Base-by-base conservation (phyloP, 768 basidiomycete species). In the Daedalea quercina region DNA sequence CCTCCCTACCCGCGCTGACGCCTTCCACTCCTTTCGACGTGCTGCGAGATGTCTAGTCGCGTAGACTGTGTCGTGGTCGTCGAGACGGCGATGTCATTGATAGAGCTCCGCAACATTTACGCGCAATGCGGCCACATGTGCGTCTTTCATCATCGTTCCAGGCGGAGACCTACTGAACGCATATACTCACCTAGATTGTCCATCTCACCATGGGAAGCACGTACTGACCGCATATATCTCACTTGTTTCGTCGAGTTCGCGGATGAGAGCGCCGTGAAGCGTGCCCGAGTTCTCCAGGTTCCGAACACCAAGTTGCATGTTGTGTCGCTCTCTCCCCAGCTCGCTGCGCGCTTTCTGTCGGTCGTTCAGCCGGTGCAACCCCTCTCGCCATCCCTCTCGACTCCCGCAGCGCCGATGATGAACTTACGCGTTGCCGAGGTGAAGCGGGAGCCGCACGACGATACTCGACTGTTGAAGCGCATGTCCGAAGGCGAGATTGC, bases 51-150 rank as follows among this genome's bases (percentile, higher is more conserved):
- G 35, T 67, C 45, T 6, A 40, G 15, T 15, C 59, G 72, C 65
- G 52, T 68, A 60, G 46, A 65, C 54, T 42, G 71, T 47, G 47
- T 69, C 62, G 45, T 73, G 65, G 54, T 58, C 48, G 41, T 65
- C 49, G 62, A 61, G 20, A 59, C 62, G 3, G 15, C 56, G 41
- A 67, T 56, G 17, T 68, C 69, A 15, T 45, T 42, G 13, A 47
- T 49, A 7, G 48, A 61, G 2, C 41, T 63, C 0, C 51, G 49
- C 6, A 20, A 46, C 13, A 45, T 47, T 1, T 59, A 60, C 52
- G 25, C 49, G 2, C 50, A 34, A 19, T 62, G 52, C 13, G 64
- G 64, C 8, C 37, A 58, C 25, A 61, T 65, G 64, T 65, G 12
- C 28, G 64, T 58, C 8, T 41, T 11, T 19, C 25, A 22, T 47